Percentiles rank a stretch among this genome's conserved stretches.
These are phyloP conservation scores for Ocimum tenuiflorum DNA, from an alignment of 257 asterid species.

Conservation along the genomic window DNA sequence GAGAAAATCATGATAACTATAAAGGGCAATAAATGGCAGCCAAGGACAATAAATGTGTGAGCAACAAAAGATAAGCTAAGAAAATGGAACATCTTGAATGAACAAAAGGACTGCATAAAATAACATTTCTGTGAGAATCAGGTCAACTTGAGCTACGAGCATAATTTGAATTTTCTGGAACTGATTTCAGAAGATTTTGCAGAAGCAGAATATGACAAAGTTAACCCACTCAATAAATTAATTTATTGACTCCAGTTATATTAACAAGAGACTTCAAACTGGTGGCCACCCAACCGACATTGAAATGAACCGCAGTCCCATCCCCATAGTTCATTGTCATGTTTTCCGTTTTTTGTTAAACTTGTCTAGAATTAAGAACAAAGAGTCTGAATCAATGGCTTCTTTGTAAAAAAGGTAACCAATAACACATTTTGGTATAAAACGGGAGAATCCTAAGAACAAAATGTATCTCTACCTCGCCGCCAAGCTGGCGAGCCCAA, in stretches of 20 bases:
- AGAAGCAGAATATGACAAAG: background rate
- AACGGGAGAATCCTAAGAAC: background rate
- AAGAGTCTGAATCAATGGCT: too few relatives aligned
- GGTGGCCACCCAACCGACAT: background rate
- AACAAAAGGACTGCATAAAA: background rate
- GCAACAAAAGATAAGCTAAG: background rate
- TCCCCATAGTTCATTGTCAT: too few relatives aligned
- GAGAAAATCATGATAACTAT: background rate
- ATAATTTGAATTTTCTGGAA: background rate
- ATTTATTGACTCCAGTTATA: background rate
- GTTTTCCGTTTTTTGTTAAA: too few relatives aligned
- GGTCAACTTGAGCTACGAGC: background rate
- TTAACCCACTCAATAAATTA: background rate
- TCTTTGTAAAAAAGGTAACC: too few relatives aligned
- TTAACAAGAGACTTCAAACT: background rate
- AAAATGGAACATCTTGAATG: background rate
- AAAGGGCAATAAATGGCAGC: background rate
- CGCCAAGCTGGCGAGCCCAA: slow-evolving; percentile 99
- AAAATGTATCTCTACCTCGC: slow-evolving; percentile 58
- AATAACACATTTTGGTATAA: background rate
- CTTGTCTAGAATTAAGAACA: background rate
- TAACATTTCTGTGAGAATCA: background rate
- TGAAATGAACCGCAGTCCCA: background rate
- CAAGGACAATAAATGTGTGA: background rate
- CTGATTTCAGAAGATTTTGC: background rate